These are phyloP conservation scores for Fusarium annulatum DNA, from an alignment of 2,329 filamentous ascomycete species.

Conservation along the genomic window DNA sequence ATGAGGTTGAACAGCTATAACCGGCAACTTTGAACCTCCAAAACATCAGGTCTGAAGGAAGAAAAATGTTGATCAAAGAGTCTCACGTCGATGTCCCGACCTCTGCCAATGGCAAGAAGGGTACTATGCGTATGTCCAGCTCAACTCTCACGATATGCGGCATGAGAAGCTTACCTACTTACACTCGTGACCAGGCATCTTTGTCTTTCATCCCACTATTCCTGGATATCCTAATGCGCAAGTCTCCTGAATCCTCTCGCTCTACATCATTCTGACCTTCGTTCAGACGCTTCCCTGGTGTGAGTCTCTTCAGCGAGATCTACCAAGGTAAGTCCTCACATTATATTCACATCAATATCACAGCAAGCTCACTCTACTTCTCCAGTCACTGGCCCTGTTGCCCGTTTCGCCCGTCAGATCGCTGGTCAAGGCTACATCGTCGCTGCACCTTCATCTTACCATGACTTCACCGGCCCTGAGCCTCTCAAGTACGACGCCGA, in stretches of 20 bases:
- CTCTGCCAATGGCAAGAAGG: constrained; percentile 64
- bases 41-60: not conserved
- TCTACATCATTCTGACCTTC: constrained; percentile 2
- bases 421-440: constrained; percentile 94
- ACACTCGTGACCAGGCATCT: constrained; percentile 72
- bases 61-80: constrained; percentile 65
- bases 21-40: not conserved
- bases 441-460: constrained; percentile 89
- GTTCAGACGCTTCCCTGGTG: constrained; percentile 77
- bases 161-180: not conserved
- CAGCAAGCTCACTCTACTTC: not conserved
- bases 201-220: constrained; percentile 87
- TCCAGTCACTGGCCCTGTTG: constrained; percentile 87
- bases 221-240: constrained; percentile 88
- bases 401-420: constrained; percentile 90
- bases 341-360: not conserved
- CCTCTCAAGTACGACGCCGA: constrained; percentile 86
- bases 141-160: constrained; percentile 22
- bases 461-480: constrained; percentile 90
- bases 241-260: constrained; percentile 33
- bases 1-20: constrained; percentile 18
- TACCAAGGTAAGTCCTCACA: constrained; percentile 78
- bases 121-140: constrained; percentile 60
- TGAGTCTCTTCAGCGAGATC: constrained; percentile 92
- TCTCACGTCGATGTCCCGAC: constrained; percentile 62